Percentiles rank a stretch among this genome's conserved stretches.
Evolutionary conservation across 116 monocot species (phyloP).

Genomic region (Trichopus zeylanicus): DNA sequence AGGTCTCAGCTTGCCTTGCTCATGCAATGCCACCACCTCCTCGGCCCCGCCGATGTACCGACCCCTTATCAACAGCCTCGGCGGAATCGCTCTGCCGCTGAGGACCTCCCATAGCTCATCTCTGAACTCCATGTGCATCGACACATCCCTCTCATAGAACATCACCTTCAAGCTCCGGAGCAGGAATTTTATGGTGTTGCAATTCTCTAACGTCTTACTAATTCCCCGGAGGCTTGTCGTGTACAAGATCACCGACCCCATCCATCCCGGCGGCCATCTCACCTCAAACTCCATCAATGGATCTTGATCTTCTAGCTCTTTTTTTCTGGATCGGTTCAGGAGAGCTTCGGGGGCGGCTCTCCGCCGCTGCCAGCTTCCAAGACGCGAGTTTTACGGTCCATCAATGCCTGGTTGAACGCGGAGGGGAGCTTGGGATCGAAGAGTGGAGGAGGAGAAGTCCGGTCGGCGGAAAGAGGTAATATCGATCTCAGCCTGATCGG

Average conservation of each 20-base stretch:
- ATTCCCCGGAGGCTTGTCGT: slow-evolving; percentile 76
- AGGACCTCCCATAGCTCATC: slow-evolving; percentile 58
- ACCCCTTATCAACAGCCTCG: slow-evolving; percentile 62
- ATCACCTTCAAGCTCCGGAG: slow-evolving; percentile 34
- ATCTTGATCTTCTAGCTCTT: neutral
- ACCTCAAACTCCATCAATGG: slow-evolving; percentile 33
- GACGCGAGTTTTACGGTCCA: slow-evolving; percentile 7
- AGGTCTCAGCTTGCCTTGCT: slow-evolving; percentile 33
- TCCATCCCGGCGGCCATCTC: slow-evolving; percentile 53
- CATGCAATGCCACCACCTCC: slow-evolving; percentile 54
- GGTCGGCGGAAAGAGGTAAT: slow-evolving; percentile 39
- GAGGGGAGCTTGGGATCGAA: slow-evolving; percentile 75
- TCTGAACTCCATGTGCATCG: slow-evolving; percentile 68
- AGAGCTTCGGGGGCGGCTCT: slow-evolving; percentile 2
- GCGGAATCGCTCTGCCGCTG: slow-evolving; percentile 34
- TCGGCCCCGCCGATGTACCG: slow-evolving; percentile 59
- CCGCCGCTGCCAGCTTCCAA: too few species aligned
- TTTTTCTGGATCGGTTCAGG: neutral
- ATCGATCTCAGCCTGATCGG: slow-evolving; percentile 3
- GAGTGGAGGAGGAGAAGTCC: slow-evolving; percentile 41
- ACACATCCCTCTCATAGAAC: slow-evolving; percentile 74
- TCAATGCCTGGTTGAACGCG: slow-evolving; percentile 52
- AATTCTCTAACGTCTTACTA: slow-evolving; percentile 87
- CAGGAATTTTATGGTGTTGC: slow-evolving; percentile 41
- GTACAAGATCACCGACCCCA: slow-evolving; percentile 50